Base-by-base conservation (phyloP, 495 filamentous ascomycete species). In the Platismatia glauca region DNA sequence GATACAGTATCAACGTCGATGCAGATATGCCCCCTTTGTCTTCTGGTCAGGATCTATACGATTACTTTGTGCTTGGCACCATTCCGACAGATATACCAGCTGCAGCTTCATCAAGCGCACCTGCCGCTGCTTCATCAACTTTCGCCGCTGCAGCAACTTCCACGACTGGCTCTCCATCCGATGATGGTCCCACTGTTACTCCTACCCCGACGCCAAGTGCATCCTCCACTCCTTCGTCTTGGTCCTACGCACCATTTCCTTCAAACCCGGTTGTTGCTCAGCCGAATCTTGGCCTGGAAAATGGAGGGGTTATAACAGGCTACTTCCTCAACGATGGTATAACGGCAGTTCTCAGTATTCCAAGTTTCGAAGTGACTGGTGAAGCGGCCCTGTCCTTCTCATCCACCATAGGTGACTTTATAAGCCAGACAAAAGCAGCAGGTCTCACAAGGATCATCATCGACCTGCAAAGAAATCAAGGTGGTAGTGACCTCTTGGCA, bases 41-140 rank as follows among this genome's bases (percentile, higher is more conserved):
- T 33, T 82, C 76, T 27, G 78, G 74, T 11, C 76, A 75, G 29
- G 80, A 82, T 60, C 76, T 78, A 53, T 81, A 78, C 68, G 75
- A 79, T 61, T 78, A 72, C 66, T 80, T 79, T 65, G 77, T 80
- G 24, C 68, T 80, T 3, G 76, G 76, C 22, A 57, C 53, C 20
- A 16, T 33, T 37, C 55, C 41, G 13, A 59, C 60, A 16, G 29
- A 58, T 55, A 52, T 33, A 20, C 39, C 64, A 38, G 64, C 60
- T 34, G 60, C 60, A n/a, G 64, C 60, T 34, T 46, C 60, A 16
- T n/a, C 60, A 37, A 29, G 27, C 22, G 1, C 15, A 29, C 33
- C 60, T 9, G 33, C 44, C 31, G 56, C 64, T n/a, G 60, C 60
- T 31, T 34, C 48, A 37, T 39, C 58, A 37, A 33, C 52, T 35